A percentile compares a stretch with the other conserved stretches of the same genome.
phyloP scores from a whole-genome alignment of 2,329 filamentous ascomycete genomes.

The Juglanconis oblonga region DNA sequence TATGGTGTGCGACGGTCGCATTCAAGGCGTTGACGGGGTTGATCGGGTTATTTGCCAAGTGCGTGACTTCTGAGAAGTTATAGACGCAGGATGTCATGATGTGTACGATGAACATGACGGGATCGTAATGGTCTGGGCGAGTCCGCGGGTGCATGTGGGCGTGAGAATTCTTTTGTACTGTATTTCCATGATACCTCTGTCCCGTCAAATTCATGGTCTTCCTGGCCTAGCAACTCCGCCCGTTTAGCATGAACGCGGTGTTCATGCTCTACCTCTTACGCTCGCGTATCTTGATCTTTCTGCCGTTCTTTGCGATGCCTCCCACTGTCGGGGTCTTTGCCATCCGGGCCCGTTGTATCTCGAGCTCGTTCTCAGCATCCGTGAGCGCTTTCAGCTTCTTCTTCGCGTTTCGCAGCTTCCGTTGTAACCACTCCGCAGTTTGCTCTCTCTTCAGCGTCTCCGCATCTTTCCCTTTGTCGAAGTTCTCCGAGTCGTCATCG shows the following conservation, averaged over 20 bases:
- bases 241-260: background rate
- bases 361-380: constrained; percentile 55
- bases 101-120: constrained; percentile 11
- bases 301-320: constrained; percentile 56
- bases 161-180: constrained; percentile 6
- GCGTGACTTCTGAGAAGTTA: constrained; percentile 43
- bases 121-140: constrained; percentile 11
- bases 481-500: constrained; percentile 25
- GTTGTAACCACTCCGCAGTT: constrained; percentile 43
- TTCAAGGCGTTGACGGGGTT: constrained; percentile 52
- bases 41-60: constrained; percentile 50
- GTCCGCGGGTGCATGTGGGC: constrained; percentile 5
- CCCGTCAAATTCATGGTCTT: background rate
- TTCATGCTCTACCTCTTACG: constrained; percentile 53
- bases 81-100: constrained; percentile 19
- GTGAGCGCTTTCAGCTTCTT: constrained; percentile 54
- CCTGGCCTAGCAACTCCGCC: background rate
- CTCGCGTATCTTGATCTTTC: constrained; percentile 61
- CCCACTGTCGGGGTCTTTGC: constrained; percentile 62
- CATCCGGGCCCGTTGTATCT: constrained; percentile 60
- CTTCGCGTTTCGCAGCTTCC: constrained; percentile 47
- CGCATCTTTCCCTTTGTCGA: constrained; percentile 22
- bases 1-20: constrained; percentile 55
- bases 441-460: constrained; percentile 34
- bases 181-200: constrained; percentile 18